phyloP scores from a whole-genome alignment of 768 basidiomycete genomes.

The Suillus decipiens region DNA sequence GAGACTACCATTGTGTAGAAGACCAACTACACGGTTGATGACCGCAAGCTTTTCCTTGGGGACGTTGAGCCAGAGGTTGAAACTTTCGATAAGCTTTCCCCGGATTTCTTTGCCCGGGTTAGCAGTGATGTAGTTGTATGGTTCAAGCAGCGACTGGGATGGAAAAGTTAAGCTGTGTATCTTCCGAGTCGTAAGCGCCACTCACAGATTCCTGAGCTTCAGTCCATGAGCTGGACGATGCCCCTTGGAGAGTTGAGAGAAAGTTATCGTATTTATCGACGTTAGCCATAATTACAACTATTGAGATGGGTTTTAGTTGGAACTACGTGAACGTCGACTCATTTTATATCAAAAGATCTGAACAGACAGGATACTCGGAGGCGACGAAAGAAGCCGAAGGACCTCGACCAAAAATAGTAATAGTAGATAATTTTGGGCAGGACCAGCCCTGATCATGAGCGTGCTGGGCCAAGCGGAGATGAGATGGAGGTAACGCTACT shows the following conservation, averaged over 20 bases:
- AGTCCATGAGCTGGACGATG: constrained; percentile 25
- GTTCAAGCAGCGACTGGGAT: constrained; percentile 68
- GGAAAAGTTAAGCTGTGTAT: background rate
- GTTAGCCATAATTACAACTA: background rate
- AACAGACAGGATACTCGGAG: constrained; percentile 2
- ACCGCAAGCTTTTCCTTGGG: constrained; percentile 67
- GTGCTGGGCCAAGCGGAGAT: background rate
- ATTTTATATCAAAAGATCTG: background rate
- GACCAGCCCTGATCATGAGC: background rate
- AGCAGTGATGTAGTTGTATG: constrained; percentile 81
- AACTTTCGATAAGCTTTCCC: constrained; percentile 82
- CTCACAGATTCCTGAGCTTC: constrained; percentile 28
- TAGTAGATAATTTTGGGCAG: background rate
- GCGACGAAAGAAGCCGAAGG: background rate
- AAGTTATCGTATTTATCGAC: constrained; percentile 43
- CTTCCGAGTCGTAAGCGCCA: background rate
- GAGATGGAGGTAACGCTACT: background rate
- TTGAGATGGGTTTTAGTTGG: background rate
- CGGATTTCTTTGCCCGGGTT: constrained; percentile 93
- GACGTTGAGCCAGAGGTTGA: constrained; percentile 91
- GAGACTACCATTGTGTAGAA: constrained; percentile 92
- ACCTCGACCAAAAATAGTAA: background rate
- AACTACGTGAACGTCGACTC: background rate
- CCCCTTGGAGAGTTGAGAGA: constrained; percentile 32
- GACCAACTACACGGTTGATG: constrained; percentile 80